A percentile compares a stretch with the other conserved stretches of the same genome.
Evolutionary conservation across 257 asterid genomes (phyloP).

Genomic region (Capsicum rhomboideum): DNA sequence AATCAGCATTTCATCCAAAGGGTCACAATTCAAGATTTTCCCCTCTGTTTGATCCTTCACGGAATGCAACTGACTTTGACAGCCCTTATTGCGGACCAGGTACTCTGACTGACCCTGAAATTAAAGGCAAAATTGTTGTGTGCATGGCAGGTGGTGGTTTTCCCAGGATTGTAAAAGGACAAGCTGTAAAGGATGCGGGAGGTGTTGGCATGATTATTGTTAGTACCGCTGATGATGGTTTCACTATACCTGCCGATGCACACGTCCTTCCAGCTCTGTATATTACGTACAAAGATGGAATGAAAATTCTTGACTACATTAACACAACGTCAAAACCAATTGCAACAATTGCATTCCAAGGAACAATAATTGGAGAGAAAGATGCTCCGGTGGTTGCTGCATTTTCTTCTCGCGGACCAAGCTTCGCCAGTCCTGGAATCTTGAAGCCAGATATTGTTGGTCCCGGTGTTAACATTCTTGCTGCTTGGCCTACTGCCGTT

Average conservation of each 20-base stretch:
- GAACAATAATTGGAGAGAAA: background rate
- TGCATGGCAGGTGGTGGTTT: background rate
- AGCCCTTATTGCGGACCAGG: background rate
- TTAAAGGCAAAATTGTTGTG: background rate
- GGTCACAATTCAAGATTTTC: background rate
- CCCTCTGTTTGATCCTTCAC: background rate
- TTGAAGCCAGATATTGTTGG: background rate
- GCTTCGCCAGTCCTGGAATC: background rate
- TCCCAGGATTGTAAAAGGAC: background rate
- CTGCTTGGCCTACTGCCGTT: background rate
- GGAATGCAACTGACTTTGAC: background rate
- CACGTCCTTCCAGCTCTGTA: background rate
- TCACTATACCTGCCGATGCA: background rate
- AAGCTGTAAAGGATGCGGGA: background rate
- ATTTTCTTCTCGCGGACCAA: background rate
- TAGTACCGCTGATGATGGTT: background rate
- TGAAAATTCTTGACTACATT: background rate
- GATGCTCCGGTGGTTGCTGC: background rate
- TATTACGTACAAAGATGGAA: background rate
- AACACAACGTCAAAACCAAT: background rate
- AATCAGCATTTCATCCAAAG: slow-evolving; percentile 7
- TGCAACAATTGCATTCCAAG: background rate
- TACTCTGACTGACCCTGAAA: background rate
- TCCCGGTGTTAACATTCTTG: background rate
- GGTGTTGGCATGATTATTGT: background rate